Evolutionary conservation across 495 filamentous ascomycete genomes (phyloP), one percentile per base, ranked within the genome.

Genomic region (Neurospora intermedia): DNA sequence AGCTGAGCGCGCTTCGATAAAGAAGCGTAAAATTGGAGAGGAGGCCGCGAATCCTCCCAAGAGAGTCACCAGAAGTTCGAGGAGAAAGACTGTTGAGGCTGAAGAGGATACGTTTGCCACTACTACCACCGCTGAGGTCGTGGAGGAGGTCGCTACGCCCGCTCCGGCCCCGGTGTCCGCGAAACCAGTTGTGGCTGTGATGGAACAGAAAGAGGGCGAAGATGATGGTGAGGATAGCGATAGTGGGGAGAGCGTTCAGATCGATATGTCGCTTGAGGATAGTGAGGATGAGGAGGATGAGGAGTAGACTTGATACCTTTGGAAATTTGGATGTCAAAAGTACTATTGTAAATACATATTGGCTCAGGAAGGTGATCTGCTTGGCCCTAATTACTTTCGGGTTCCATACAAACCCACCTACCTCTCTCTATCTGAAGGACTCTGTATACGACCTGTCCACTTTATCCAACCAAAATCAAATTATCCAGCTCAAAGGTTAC

Each of bases 131-230:
- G 73, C 43, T 1, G 66, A 75, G 27, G 46, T 23, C 23, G 0
- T 85, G 89, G 62, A 88, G 91, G 88, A 88, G 89, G 6, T 75
- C 82, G 69, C 20, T 66, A 74, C 43, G 71, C n/a, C 70, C 9
- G 27, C 69, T 13, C 7, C 42, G 13, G 23, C 18, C 27, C 40
- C 69, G 7, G 10, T 16, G 2, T 31, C 62, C 15, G 71, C 43
- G 27, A 69, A 45, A 39, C 45, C 43, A 20, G 13, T 41, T 27
- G 39, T 15, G 18, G 54, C 40, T 38, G 20, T 23, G 18, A 13
- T 40, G 39, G 69, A 73, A 45, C 74, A 73, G 1, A 76, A 73
- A 1, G 76, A 74, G 23, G 72, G 70, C 18, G 74, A 76, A 35
- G 75, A 81, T 40, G 78, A 80, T 15, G 70, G 74, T 27, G 76